Base-by-base conservation (phyloP, 768 basidiomycete genomes). In the Tubosaeta sp. region DNA sequence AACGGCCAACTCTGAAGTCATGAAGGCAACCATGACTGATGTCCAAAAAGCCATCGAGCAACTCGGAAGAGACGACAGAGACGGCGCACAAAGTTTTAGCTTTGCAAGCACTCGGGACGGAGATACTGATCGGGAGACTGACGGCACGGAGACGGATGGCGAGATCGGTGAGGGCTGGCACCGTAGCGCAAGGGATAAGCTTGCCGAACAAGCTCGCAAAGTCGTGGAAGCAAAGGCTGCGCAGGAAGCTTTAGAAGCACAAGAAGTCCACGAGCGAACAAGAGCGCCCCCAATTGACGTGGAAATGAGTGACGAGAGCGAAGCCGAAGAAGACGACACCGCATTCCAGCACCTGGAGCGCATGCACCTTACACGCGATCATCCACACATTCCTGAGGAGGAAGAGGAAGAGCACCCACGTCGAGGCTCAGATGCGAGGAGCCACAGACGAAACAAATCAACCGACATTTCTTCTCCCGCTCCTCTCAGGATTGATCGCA, bases 1-100 rank as follows among this genome's bases (percentile, higher is more conserved):
- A 46, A 43, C 38, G 40, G 53, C 32, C 25, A 59, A 78, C 40
- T 77, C 71, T 13, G 81, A 81, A 53, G 80, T 87, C 50, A 92
- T 95, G 88, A 81, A 81, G 34, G 89, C 86, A 2, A 95, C 92
- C 2, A 78, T 94, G 77, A 91, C 87, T 3, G 91, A 94, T 51
- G 89, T 95, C 6, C 89, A 95, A 67, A 73, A 89, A 56, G 92
- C 91, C 18, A 93, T 94, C 59, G 89, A 94, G 53, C 89, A 93
- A 59, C 83, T 93, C 22, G 87, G 85, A 8, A 73, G 76, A 40
- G 72, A 71, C 27, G 78, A 79, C 59, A 71, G 72, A 14, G 82
- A 86, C 50, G 83, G 80, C 7, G 71, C 75, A 1, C 77, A 83
- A 25, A 86, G 87, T 59, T 89, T 89, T 67, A 87, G 87, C 59